Evolutionary conservation across 108 stramenopile genomes (phyloP), one percentile per base, ranked within the genome.

Genomic region (Schizochytrium sp.): DNA sequence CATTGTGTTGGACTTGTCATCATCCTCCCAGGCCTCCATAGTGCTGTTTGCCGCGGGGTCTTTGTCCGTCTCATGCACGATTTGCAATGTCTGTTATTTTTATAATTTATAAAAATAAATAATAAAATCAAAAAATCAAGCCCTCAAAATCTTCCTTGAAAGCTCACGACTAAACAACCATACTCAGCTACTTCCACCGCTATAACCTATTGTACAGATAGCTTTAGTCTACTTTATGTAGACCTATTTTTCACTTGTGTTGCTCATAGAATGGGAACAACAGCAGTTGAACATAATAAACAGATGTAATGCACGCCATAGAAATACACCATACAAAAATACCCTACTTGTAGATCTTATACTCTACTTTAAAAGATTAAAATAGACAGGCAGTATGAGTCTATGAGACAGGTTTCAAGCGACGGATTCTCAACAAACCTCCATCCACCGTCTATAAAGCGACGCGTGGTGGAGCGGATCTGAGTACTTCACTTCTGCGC

Each of bases 361-460:
- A 19, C 19, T 60, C 59, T n/a, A 60, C 59, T n/a, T 60, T 60
- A n/a, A 60, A 60, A n/a, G 59, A n/a, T n/a, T 60, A 60, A n/a
- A 17, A 17, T 19, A n/a, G 19, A 60, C 59, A 60, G 17, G 19
- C 19, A 19, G 19, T 19, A 17, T 19, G 19, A 60, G 19, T 19
- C 19, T 60, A 60, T 19, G 19, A 17, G 19, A n/a, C 59, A 60
- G 59, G 19, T n/a, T 17, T 17, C 19, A 17, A n/a, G 59, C 59
- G 59, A 17, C 17, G 19, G 59, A 19, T 60, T 19, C n/a, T 17
- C 17, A 17, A 17, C 19, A n/a, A n/a, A 17, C 19, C 59, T 60
- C 19, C 19, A n/a, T n/a, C n/a, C 59, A 19, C 59, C n/a, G 59
- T 60, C 19, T 60, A 60, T 17, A 19, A n/a, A 60, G 59, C 59